Evolutionary conservation across 352 stramenopile genomes (phyloP), one percentile per base, ranked within the genome.

Genomic region (Elongisporangium senticosum): DNA sequence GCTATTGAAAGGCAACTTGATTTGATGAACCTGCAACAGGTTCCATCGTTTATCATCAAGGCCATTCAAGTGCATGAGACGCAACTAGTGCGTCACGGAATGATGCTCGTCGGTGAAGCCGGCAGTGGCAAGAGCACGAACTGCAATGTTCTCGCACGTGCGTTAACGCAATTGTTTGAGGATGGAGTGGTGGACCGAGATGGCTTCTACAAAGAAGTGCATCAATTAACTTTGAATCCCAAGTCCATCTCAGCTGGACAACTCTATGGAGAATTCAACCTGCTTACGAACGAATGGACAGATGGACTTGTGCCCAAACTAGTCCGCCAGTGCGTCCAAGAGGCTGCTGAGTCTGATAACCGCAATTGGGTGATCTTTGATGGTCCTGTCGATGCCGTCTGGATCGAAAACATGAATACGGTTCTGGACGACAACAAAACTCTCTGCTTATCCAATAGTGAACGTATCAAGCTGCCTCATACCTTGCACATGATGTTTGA

Each of bases 171-270:
- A 54, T 65, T 95, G 4, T 75, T 79, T 55, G 76, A 93, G 39
- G 82, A 96, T 56, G 83, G 83, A 20, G 78, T 96, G 23, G 72
- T 87, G 7, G 86, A 94, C 43, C 85, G 82, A 37, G 87, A 96
- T 53, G 83, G 86, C 0, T 96, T 91, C 62, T 96, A 93, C 59
- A 93, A 93, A 59, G 74, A 88, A 49, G 90, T 98, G 1, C 83
- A 93, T 53, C 72, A 80, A 0, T 64, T 97, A 49, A 92, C 90
- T 43, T 67, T 98, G 17, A 98, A 98, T 57, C 95, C 95, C 0
- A 98, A 98, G 70, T 96, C 86, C 33, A 98, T 98, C 59, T 98
- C 92, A 0, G 96, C 96, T n/a, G 95, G 93, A 4, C 91, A 98
- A 56, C 68, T 98, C 3, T 98, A 98, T 56, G 91, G 92, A 7